Evolutionary conservation across 2,329 filamentous ascomycete genomes (phyloP), one percentile per base, ranked within the genome.

Genomic region (Gremmenia infestans): DNA sequence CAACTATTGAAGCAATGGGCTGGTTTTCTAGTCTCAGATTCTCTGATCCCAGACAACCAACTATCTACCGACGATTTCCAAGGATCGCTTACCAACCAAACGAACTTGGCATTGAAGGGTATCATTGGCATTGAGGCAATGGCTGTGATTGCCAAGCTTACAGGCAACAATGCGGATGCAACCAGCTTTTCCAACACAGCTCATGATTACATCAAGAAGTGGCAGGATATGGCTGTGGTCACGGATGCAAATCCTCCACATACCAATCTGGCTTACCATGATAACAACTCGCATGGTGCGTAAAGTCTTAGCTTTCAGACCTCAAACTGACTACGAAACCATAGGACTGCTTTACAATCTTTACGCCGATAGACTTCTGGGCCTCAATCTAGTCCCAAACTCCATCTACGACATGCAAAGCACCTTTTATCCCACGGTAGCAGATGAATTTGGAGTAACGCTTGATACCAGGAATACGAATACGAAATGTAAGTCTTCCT

Each of bases 51-150:
- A 2, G 82, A 84, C 6, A 85, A 89, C 61, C 89, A 94, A 71
- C 73, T 94, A 5, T 90, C 85, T 19, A 94, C 89, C 0, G 89
- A 94, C 68, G 89, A 94, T 70, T 94, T 94, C 70, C 89, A 89
- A 8, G 89, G 89, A 48, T 85, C 86, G 72, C 77, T 91, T 23
- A 83, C 85, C 4, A 85, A 92, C 19, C 89, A 93, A 69, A 92
- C 88, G 2, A 93, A 94, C 67, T 77, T 94, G 19, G 89, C 89
- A 0, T 76, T 94, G 59, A 94, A 94, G 71, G 89, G 89, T 48
- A 92, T 94, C 64, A 83, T 94, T 56, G 89, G 87, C 12, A 88
- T 94, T 70, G 83, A 87, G 66, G 89, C 89, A 52, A 92, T 94
- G 86, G 82, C 85, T 53, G 79, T 87, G 62, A 79, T 94, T 37